Evolutionary conservation across 768 basidiomycete species (phyloP).

Genomic region (Dentipellis fragilis): DNA sequence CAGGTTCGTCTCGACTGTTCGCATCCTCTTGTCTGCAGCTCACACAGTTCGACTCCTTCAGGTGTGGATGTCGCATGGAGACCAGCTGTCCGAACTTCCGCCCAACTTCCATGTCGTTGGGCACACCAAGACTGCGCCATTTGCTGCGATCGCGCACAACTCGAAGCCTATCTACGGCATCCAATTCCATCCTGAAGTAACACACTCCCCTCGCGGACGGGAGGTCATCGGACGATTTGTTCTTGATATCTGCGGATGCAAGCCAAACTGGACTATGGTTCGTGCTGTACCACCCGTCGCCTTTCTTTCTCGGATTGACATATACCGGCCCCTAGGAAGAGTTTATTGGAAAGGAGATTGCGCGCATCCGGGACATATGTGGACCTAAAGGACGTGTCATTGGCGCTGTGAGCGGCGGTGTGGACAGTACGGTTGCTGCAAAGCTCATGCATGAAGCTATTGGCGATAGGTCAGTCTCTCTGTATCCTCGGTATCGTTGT

Average conservation of each 20-base stretch:
- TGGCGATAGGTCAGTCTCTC: constrained; percentile 66
- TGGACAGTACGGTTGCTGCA: constrained; percentile 96
- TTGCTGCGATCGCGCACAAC: constrained; percentile 87
- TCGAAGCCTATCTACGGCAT: constrained; percentile 88
- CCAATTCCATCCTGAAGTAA: constrained; percentile 98
- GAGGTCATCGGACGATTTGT: constrained; percentile 85
- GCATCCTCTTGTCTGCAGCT: not conserved
- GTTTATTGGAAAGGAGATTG: constrained; percentile 95
- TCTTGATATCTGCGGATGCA: constrained; percentile 73
- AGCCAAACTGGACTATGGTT: constrained; percentile 90
- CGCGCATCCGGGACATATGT: constrained; percentile 88
- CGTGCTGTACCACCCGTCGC: not conserved
- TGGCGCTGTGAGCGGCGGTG: constrained; percentile 94
- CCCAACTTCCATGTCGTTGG: constrained; percentile 83
- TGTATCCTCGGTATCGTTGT: too few species aligned
- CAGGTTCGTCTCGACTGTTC: constrained; percentile 41
- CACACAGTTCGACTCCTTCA: constrained; percentile 21
- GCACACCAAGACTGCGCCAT: constrained; percentile 78
- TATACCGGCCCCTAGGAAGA: constrained; percentile 52
- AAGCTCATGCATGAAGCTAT: constrained; percentile 99
- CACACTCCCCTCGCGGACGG: constrained; percentile 83
- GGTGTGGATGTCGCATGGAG: constrained; percentile 99
- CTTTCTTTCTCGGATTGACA: not conserved
- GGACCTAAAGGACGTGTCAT: constrained; percentile 93
- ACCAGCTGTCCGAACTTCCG: constrained; percentile 79